phyloP scores from a whole-genome alignment of 2,329 filamentous ascomycete species.

The Ascomycota sp. region DNA sequence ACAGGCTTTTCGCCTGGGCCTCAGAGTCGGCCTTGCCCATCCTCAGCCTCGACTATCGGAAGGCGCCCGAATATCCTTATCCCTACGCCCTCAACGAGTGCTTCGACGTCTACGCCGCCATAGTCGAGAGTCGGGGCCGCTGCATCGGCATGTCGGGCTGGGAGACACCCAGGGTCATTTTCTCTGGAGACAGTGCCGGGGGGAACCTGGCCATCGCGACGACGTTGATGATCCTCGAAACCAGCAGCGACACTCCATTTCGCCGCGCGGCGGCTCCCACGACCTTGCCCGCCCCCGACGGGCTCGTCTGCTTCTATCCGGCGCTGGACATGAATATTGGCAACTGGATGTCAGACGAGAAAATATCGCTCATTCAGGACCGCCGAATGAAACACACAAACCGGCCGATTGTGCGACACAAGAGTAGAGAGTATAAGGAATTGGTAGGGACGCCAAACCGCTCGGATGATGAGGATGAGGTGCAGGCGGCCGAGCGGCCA shows the following conservation, averaged over 20 bases:
- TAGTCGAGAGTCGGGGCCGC: conserved; percentile 16
- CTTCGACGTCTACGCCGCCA: conserved; percentile 23
- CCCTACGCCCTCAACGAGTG: conserved; percentile 28
- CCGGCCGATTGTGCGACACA: conserved; percentile 55
- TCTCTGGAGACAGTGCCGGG: conserved; percentile 28
- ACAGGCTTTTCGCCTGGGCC: conserved; percentile 85
- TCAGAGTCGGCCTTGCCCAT: conserved; percentile 75
- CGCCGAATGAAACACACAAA: conserved; percentile 61
- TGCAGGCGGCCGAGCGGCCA: not conserved
- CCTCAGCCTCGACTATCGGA: conserved; percentile 67
- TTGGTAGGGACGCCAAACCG: conserved; percentile 67
- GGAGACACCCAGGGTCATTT: conserved; percentile 17
- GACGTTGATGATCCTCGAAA: conserved; percentile 77
- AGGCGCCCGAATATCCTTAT: conserved; percentile 29
- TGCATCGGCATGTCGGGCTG: conserved; percentile 23
- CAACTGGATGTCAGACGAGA: conserved; percentile 98
- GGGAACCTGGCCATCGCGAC: conserved; percentile 40
- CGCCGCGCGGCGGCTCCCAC: conserved; percentile 15
- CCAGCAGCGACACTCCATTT: conserved; percentile 26
- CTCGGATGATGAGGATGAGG: conserved; percentile 40
- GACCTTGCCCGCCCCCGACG: conserved; percentile 54
- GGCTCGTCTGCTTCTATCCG: conserved; percentile 73
- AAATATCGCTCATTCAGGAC: conserved; percentile 85
- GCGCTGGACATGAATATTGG: conserved; percentile 91
- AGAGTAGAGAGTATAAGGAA: conserved; percentile 74